Evolutionary conservation across 228 moss, liverwort and hornwort species (phyloP).

Genomic region (Sphagnum fallax): DNA sequence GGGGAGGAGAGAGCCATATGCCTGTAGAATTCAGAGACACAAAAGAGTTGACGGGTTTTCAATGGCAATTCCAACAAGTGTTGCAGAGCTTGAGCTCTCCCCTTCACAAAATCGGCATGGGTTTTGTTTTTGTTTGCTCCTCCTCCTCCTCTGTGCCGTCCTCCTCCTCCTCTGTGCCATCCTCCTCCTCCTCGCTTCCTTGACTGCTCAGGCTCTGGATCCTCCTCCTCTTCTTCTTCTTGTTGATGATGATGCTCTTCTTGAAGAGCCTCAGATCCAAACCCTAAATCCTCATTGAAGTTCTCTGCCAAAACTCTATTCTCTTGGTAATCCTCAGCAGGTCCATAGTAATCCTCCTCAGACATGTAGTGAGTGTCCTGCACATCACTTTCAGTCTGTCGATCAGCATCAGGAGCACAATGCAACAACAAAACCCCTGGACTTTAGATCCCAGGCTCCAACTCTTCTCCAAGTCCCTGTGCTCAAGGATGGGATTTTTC

Average conservation of each 20-base stretch:
- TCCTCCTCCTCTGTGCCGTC: no score
- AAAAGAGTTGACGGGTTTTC: conserved; percentile 7
- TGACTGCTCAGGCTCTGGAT: neutral
- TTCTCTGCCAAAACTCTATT: neutral
- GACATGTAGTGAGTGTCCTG: no score
- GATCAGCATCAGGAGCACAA: no score
- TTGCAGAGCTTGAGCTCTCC: conserved; percentile 1
- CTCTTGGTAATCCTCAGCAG: neutral
- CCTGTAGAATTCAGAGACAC: conserved; percentile 7
- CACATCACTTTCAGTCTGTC: no score
- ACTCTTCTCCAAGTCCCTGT: no score
- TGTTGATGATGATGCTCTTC: no score
- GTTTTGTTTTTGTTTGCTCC: neutral
- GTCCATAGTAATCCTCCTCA: no score
- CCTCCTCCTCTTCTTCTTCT: neutral
- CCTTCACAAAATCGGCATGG: conserved; percentile 3
- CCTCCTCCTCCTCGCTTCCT: neutral
- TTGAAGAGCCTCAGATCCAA: neutral
- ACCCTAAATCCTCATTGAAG: neutral
- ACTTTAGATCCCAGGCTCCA: no score
- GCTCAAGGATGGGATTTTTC: no score
- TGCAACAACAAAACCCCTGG: no score
- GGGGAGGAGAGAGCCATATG: conserved; percentile 1
- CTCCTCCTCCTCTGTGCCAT: neutral
- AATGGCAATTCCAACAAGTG: conserved; percentile 4